These are phyloP conservation scores for Rhizophagus prolifer DNA, from an alignment of 192 early-diverging fungal species.

Conservation along the genomic window DNA sequence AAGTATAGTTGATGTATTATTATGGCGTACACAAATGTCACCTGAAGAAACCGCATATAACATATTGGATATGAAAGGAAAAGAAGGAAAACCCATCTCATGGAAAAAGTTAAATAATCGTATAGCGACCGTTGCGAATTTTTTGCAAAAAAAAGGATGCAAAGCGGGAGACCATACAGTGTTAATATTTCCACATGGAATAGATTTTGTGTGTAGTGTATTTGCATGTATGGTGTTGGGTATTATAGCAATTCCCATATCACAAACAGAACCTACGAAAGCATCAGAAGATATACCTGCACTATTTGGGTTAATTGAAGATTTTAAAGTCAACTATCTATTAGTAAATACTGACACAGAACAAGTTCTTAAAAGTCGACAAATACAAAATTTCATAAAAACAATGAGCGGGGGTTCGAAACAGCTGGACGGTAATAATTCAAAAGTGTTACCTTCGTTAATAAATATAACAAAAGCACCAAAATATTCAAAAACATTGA, in stretches of 20 bases:
- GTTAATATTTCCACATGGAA: constrained; percentile 63
- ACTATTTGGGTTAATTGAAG: constrained; percentile 59
- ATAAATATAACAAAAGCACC: constrained; percentile 67
- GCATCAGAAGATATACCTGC: constrained; percentile 68
- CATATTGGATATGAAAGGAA: constrained; percentile 55
- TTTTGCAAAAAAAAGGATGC: constrained; percentile 62
- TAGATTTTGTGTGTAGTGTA: constrained; percentile 67
- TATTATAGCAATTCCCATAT: constrained; percentile 66
- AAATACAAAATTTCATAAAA: constrained; percentile 55
- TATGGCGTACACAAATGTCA: constrained; percentile 65
- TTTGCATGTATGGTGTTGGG: constrained; percentile 85
- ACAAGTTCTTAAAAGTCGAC: constrained; percentile 63
- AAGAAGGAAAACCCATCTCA: constrained; percentile 62
- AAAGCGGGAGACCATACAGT: constrained; percentile 59
- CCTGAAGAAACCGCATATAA: constrained; percentile 68
- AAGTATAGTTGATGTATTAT: constrained; percentile 69
- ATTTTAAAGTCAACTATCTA: constrained; percentile 59
- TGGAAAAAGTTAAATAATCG: constrained; percentile 70
- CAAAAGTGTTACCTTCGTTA: constrained; percentile 55
- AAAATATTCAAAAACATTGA: constrained; percentile 59
- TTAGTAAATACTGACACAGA: constrained; percentile 67
- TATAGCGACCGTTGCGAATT: constrained; percentile 63
- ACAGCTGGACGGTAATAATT: constrained; percentile 28
- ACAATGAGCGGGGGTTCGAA: constrained; percentile 32
- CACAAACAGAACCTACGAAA: constrained; percentile 63